phyloP scores from a whole-genome alignment of 2,329 filamentous ascomycete genomes.

The Curvularia sp. region DNA sequence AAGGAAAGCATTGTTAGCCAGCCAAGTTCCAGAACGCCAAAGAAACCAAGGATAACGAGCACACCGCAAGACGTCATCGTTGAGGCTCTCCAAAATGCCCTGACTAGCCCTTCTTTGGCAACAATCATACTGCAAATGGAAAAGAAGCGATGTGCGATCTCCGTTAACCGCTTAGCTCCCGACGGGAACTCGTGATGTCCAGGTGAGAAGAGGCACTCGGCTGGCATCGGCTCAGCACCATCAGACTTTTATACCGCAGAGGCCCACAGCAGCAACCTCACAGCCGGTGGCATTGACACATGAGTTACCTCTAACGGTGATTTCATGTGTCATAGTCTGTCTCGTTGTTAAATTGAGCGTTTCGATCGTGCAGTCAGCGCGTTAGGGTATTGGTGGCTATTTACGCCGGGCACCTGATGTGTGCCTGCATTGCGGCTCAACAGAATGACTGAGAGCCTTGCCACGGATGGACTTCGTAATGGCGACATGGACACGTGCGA shows the following conservation, averaged over 20 bases:
- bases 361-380: conserved; percentile 20
- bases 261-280: conserved; percentile 20
- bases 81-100: conserved; percentile 1
- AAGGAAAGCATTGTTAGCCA: not conserved
- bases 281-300: conserved; percentile 28
- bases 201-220: conserved; percentile 12
- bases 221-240: conserved; percentile 17
- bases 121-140: not conserved
- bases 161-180: conserved; percentile 21
- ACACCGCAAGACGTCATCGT: conserved; percentile 22
- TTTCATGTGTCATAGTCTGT: conserved; percentile 35
- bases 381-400: conserved; percentile 24
- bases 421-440: conserved; percentile 21
- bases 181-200: conserved; percentile 1
- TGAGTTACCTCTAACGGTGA: conserved; percentile 28
- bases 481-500: conserved; percentile 4
- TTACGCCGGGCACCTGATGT: not conserved
- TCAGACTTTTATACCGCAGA: conserved; percentile 12
- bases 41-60: conserved; percentile 2
- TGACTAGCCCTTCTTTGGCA: conserved; percentile 9
- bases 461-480: conserved; percentile 7
- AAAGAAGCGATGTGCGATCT: conserved; percentile 18
- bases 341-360: conserved; percentile 12
- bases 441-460: conserved; percentile 15
- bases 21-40: conserved; percentile 5